Conservation (phyloP, 371 early-diverging fungal genomes). For the Choanephora cucurbitarum region DNA sequence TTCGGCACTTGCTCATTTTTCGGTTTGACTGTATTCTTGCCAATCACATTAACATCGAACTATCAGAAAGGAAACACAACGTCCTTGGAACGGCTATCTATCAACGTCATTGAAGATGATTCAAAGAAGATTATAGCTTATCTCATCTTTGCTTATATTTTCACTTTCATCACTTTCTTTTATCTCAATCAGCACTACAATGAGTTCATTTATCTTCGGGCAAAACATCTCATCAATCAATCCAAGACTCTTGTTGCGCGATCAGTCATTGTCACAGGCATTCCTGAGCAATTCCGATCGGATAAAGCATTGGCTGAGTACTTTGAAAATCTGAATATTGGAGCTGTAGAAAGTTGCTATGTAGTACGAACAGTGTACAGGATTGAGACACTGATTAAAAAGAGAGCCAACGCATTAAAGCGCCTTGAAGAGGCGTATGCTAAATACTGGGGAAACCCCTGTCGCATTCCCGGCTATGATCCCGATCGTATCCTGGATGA, state of each 20-base stretch:
- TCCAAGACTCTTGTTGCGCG: constrained; percentile 45
- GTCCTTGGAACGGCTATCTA: constrained; percentile 30
- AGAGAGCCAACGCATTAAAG: constrained; percentile 36
- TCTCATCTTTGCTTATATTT: constrained; percentile 56
- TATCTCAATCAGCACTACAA: constrained; percentile 54
- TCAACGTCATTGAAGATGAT: constrained; percentile 29
- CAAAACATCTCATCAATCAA: constrained; percentile 46
- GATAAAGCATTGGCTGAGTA: constrained; percentile 53
- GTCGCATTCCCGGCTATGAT: constrained; percentile 40
- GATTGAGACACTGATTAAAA: constrained; percentile 31
- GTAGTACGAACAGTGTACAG: constrained; percentile 54
- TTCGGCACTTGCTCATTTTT: constrained; percentile 42
- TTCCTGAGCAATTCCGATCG: constrained; percentile 47
- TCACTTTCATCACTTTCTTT: constrained; percentile 52
- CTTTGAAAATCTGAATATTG: constrained; percentile 53
- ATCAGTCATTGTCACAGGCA: constrained; percentile 58
- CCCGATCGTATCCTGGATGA: constrained; percentile 46
- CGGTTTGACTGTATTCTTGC: constrained; percentile 39
- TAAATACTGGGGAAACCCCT: constrained; percentile 54
- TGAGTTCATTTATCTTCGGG: constrained; percentile 46
- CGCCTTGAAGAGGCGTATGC: constrained; percentile 45
- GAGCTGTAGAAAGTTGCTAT: constrained; percentile 54
- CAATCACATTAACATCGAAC: constrained; percentile 33
- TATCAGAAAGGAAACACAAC: constrained; percentile 15
- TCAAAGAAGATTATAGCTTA: constrained; percentile 52